phyloP scores from a whole-genome alignment of 768 basidiomycete species.

The Galerina marginata region DNA sequence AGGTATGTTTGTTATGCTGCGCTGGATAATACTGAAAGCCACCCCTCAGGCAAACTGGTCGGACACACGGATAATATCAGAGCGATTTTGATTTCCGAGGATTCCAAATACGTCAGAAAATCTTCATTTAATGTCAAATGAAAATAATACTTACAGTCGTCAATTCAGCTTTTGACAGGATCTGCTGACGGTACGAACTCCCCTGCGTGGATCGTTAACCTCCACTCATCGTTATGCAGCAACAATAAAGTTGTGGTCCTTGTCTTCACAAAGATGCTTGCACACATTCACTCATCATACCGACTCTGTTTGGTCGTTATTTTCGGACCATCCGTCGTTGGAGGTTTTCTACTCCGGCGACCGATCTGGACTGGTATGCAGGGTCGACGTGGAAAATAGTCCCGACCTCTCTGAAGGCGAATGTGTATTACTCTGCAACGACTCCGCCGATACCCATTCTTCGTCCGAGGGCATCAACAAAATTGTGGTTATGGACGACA shows the following conservation, averaged over 20 bases:
- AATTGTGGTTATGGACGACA: slow-evolving; percentile 83
- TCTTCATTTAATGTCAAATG: slow-evolving; percentile 12
- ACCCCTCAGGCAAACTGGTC: slow-evolving; percentile 70
- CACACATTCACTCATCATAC: slow-evolving; percentile 97
- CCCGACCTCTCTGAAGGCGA: slow-evolving; percentile 86
- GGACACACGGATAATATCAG: slow-evolving; percentile 98
- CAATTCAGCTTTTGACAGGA: slow-evolving; percentile 73
- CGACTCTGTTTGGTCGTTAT: slow-evolving; percentile 93
- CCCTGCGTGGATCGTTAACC: slow-evolving; percentile 10
- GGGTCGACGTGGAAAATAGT: slow-evolving; percentile 88
- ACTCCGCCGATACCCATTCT: slow-evolving; percentile 47
- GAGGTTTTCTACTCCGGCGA: slow-evolving; percentile 95
- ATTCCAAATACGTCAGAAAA: slow-evolving; percentile 81
- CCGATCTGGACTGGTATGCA: slow-evolving; percentile 85
- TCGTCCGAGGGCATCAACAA: slow-evolving; percentile 70
- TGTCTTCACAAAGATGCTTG: slow-evolving; percentile 84
- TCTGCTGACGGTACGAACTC: slow-evolving; percentile 68
- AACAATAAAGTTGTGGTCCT: slow-evolving; percentile 94
- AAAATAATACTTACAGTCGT: slow-evolving; percentile 13
- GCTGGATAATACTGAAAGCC: neutral
- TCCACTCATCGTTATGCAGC: slow-evolving; percentile 37
- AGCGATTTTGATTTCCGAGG: slow-evolving; percentile 86
- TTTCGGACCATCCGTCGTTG: slow-evolving; percentile 85
- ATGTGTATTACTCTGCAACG: slow-evolving; percentile 83
- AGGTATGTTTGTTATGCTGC: slow-evolving; percentile 29